Evolutionary conservation across 2,329 filamentous ascomycete species (phyloP), one percentile per base, ranked within the genome.

Genomic region (Ophiostoma tasmaniense): DNA sequence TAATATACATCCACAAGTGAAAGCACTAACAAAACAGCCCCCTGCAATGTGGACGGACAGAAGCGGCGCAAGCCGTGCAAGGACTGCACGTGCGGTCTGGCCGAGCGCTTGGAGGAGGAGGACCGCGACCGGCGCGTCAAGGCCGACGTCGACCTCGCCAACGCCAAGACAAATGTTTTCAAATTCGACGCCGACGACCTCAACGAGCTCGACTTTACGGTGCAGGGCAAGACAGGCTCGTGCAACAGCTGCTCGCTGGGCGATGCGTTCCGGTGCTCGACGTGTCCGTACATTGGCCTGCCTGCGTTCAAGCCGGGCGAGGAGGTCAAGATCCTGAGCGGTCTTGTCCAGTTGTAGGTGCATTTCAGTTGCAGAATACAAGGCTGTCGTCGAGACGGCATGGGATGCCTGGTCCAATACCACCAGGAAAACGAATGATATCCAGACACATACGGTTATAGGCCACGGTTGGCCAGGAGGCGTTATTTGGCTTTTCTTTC

Each of bases 241-340:
- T 99, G 95, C 78, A 73, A 73, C 35, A 97, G 94, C 80, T 98
- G 95, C 79, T 90, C 93, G 35, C 84, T 99, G 20, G 95, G 95
- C 66, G 94, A 98, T 78, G 94, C 95, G 3, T 93, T 93, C 81
- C 83, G 90, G 55, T 92, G 90, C 77, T 87, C 87, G 66, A 87
- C 83, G 33, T 86, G 84, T 75, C 93, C 93, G 1, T 97, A 95
- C 77, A 91, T 96, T 75, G 93, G 93, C 4, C 84, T 99, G 73
- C 95, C 95, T 17, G 91, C 95, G 4, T 99, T 99, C 83, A 97
- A 97, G 83, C 93, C 93, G 3, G 95, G 95, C 20, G 93, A 99
- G 82, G 93, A 98, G 81, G 93, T 98, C 66, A 85, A 89, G 76
- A 82, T 99, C 71, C 77, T 97, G 75, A 94, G 96, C 78, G 92